Evolutionary conservation across 192 early-diverging fungal species (phyloP), one percentile per base, ranked within the genome.

Genomic region (Mortierella antarctica): DNA sequence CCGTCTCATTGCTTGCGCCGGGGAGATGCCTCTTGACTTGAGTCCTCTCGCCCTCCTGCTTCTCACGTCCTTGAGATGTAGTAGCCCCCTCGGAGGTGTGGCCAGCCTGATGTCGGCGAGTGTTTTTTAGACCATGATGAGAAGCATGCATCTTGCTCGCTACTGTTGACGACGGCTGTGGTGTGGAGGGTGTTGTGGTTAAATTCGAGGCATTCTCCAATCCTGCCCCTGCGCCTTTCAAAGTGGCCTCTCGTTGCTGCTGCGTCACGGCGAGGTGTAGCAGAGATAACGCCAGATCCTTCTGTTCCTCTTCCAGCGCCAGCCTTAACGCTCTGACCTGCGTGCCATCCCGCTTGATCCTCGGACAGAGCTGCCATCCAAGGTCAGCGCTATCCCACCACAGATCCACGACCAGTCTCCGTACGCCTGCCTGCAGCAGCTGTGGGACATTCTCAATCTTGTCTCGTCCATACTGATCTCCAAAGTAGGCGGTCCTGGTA

Each of bases 351-450:
- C 69, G 48, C 17, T 67, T 79, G 58, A 79, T 15, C 12, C 75
- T 42, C 1, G 75, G 75, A 45, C 75, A 79, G 13, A 79, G 52
- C 45, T 79, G 75, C 75, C 75, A 79, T 1, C 75, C 75, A 31
- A 67, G 45, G 21, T 13, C 69, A 8, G 61, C 61, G 13, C 47
- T 45, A 55, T 79, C 75, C 75, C 75, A 79, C 75, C 75, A 79
- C 7, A 79, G 52, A 57, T 79, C 75, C n/a, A 79, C 20, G 4
- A 79, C 69, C 50, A 79, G 54, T 44, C 70, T 46, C 14, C 77
- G 8, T 70, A 80, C 72, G 17, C 77, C 77, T 20, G 77, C 70
- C 41, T 80, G 77, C 17, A 80, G 41, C 11, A 80, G 18, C 23
- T 80, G 15, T 18, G 77, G 44, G 0, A 72, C 60, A 1, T 62